Evolutionary conservation across 2,329 filamentous ascomycete species (phyloP).

Genomic region (Aspergillus amoenus): DNA sequence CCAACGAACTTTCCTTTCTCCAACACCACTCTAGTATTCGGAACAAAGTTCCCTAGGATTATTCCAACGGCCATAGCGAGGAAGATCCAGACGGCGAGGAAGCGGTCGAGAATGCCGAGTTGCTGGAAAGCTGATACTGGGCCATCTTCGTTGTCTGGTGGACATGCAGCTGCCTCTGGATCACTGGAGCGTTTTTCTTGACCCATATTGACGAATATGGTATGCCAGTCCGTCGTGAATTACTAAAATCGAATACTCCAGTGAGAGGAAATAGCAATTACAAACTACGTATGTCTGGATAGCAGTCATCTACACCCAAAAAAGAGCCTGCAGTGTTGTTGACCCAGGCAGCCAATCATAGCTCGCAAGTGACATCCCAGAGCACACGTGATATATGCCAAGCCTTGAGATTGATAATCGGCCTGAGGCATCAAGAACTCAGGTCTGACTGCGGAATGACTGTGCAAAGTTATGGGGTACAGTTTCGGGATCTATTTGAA

Average conservation of each 20-base stretch:
- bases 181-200: slow-evolving; percentile 8
- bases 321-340: too few relatives aligned
- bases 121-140: slow-evolving; percentile 22
- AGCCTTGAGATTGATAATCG: not conserved
- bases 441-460: too few relatives aligned
- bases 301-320: not conserved
- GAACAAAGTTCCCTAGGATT: slow-evolving; percentile 72
- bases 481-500: not conserved
- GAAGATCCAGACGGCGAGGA: slow-evolving; percentile 65
- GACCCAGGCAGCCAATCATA: not conserved
- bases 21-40: slow-evolving; percentile 58
- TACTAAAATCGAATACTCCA: not conserved
- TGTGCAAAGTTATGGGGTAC: too few relatives aligned
- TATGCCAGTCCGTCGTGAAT: not conserved
- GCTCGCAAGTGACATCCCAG: not conserved
- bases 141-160: not conserved
- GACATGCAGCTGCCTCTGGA: slow-evolving; percentile 8
- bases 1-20: slow-evolving; percentile 71
- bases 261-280: not conserved
- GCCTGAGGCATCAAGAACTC: too few relatives aligned
- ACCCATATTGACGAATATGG: not conserved
- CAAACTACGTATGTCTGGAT: not conserved
- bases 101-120: slow-evolving; percentile 19
- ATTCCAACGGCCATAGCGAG: slow-evolving; percentile 75
- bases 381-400: not conserved